Evolutionary conservation across 1,139 yeast species (phyloP), one percentile per base, ranked within the genome.

Genomic region (Suhomyces yuchorum): DNA sequence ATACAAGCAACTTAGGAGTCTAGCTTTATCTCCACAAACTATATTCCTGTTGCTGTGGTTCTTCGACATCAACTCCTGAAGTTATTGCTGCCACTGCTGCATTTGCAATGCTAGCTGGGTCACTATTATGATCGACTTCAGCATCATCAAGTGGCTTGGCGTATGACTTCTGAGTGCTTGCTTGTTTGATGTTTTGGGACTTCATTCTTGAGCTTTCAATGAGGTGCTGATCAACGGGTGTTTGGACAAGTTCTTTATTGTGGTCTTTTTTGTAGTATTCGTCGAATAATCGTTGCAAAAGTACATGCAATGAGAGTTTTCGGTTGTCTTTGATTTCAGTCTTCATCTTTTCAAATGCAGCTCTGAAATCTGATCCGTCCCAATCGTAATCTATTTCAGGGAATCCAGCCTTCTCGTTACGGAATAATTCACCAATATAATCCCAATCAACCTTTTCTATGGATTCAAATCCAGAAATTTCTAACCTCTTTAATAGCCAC

Each of bases 401-500:
- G n/a, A 47, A 28, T 12, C 34, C 43, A 3, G 47, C 55, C 28
- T 50, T 48, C 39, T 55, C 58, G 15, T 44, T 51, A 2, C 49
- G 46, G 22, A 51, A 55, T n/a, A 51, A 19, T 19, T 50, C 51
- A 8, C 50, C 76, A 19, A 61, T 45, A 44, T 53, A 61, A 34
- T 80, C 78, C 95, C 95, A 87, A 59, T 85, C 85, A 8, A 85
- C 75, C 38, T 75, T 72, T n/a, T 77, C 77, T 22, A 74, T 67
- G 15, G 74, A 69, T 11, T 73, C 69, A 52, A 69, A 78, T 7
- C 75, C 80, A 44, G 77, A 59, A 56, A 78, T 77, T 59, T 77
- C 76, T 44, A 83, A 55, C 55, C 78, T 70, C 51, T 76, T 70
- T 52, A 82, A 58, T 43, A 87, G 60, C 87, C 93, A 85, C 37